Evolutionary conservation across 2,329 filamentous ascomycete genomes (phyloP), one percentile per base, ranked within the genome.

Genomic region (Tolypocladium tundrense): DNA sequence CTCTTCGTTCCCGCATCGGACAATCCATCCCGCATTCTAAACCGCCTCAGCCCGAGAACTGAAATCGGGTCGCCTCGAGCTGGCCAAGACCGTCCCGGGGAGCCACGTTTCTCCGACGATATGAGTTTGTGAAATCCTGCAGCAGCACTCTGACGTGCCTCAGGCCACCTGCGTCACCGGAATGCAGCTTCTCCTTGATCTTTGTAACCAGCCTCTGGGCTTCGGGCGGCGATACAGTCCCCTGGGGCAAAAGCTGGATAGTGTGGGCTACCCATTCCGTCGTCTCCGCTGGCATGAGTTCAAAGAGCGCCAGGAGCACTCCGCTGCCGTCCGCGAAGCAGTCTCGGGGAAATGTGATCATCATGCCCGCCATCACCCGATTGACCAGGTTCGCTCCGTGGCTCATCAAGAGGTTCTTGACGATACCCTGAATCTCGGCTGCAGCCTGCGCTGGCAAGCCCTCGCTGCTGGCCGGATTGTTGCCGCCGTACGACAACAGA

Each of bases 271-370:
- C 86, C 92, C 94, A 97, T 7, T 78, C 72, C 1, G 88, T 85
- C 16, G 91, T 90, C 68, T 94, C 83, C 57, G 84, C 78, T 0
- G 94, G 94, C 68, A 95, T 78, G 45, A 97, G 77, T 70, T 96
- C 88, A 69, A 99, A 96, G 62, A 97, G 79, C 4, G 88, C 87
- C 60, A 99, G 84, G 56, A 99, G 76, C n/a, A 96, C 90, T 5
- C 91, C 92, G 54, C 91, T 96, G 19, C 91, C 92, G 69, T 99
- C 94, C 0, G 92, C 87, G 68, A 97, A 96, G 74, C 92, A 97
- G 71, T 97, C 94, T 50, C 90, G 85, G 0, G 94, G 95, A 75
- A 99, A 99, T 0, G 88, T 95, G 71, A 97, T 97, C 93, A 99
- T 97, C 92, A 99, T 96, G 60, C 94, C 94, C 1, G 92, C 94